Evolutionary conservation across 2,329 filamentous ascomycete genomes (phyloP), one percentile per base, ranked within the genome.

Genomic region (Arthrinium puccinioides): DNA sequence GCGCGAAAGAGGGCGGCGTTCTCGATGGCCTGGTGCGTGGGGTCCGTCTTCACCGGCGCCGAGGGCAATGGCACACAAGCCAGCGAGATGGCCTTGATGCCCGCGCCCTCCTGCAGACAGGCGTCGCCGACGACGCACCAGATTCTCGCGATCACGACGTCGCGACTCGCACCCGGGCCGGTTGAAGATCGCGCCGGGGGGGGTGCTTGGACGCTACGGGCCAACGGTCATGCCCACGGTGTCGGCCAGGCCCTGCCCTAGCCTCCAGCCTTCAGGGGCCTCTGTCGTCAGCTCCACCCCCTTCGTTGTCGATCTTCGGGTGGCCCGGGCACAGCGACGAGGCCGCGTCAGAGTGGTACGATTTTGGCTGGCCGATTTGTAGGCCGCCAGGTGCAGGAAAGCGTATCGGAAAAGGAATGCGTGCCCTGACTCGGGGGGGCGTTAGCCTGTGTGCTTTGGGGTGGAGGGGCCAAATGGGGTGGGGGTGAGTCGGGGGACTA

Each of bases 251-350:
- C 73, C 73, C 44, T 76, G 73, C 2, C 73, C 73, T 0, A 77
- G 58, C 0, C 73, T 73, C n/a, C n/a, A n/a, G n/a, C n/a, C n/a
- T n/a, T n/a, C n/a, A n/a, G n/a, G n/a, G n/a, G n/a, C n/a, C 0
- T 72, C 73, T 0, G 73, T 76, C 0, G 73, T 76, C 2, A 77
- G 69, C 49, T 76, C 72, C 26, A 77, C 62, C 1, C n/a, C 72
- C 73, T 14, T 69, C 64, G 26, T 67, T 56, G 44, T 77, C 70
- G 29, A 74, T 74, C 45, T 77, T 72, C 0, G 73, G 73, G 43
- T 69, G 72, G 0, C 66, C 71, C 2, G 68, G 72, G 38, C 67
- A 74, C 3, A 72, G 47, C 2, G 66, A 57, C 40, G 69, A 66
- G 25, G 38, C 41, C 10, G 48, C 41, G 6, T 58, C 51, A 3